Evolutionary conservation across 352 stramenopile species (phyloP), one percentile per base, ranked within the genome.

Genomic region (Phytophthora gonapodyides): DNA sequence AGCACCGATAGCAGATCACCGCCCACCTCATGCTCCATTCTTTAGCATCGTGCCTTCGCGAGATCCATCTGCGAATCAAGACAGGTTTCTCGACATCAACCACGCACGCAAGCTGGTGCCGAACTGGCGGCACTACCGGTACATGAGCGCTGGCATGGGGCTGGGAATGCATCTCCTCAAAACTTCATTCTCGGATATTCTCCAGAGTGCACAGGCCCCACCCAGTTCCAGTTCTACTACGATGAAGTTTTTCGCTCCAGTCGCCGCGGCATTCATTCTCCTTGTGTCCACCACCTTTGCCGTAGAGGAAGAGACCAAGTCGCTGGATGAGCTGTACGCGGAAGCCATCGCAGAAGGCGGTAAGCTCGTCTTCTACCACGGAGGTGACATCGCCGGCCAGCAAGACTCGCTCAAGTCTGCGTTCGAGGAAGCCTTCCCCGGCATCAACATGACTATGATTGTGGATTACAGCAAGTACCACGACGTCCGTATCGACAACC

Each of bases 401-500:
- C 64, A 74, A 43, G 52, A 73, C 34, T 12, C 24, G 1, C 33
- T 72, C 13, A 49, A 59, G 12, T 24, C 57, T 9, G 59, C 60
- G 3, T 76, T 74, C 49, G 35, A 43, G 1, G 52, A 57, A 0
- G 57, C 73, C 1, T 84, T 77, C 66, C 74, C 81, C 15, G 52
- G 73, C 7, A 66, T 88, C 64, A 85, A 85, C 40, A 68, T 85
- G 60, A 82, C 71, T 9, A 49, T 86, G 24, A 43, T 81, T 44
- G 62, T 80, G 7, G 76, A 82, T 59, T 78, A 86, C 73, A 70
- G 55, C 71, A 80, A 80, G 64, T 80, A 72, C 61, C 68, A 84
- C 52, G 57, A 82, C 46, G 82, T 75, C 15, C 82, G 78, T 9
- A 72, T 83, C 19, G 75, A 91, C 69, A 81, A 90, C 55, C 64